Conservation (phyloP, 1,284 basidiomycete species). For the Pascua guehoae region DNA sequence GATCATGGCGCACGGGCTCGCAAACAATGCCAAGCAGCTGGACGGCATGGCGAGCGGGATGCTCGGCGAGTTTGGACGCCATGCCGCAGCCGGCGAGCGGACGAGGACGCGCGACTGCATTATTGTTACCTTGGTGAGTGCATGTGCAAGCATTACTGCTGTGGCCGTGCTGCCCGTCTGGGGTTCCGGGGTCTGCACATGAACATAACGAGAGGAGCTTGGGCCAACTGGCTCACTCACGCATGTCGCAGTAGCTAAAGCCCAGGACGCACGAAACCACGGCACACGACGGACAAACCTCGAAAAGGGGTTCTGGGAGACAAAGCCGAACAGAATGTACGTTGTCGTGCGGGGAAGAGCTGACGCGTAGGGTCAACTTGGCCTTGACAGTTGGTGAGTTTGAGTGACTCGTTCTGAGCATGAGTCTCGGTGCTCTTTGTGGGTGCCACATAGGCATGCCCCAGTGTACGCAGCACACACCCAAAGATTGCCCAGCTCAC, state of each 20-base stretch:
- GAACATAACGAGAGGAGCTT: background rate
- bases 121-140: constrained; percentile 43
- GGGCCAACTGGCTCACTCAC: background rate
- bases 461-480: no score
- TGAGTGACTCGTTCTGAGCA: no score
- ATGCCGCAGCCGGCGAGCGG: constrained; percentile 8
- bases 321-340: no score
- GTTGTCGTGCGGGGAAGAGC: no score
- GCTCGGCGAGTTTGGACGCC: constrained; percentile 23
- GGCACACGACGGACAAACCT: constrained; percentile 58
- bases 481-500: no score
- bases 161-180: background rate
- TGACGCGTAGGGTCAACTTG: no score
- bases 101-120: constrained; percentile 35
- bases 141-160: no score
- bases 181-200: no score
- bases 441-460: no score
- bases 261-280: constrained; percentile 74
- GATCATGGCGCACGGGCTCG: constrained; percentile 40
- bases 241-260: constrained; percentile 20
- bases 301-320: constrained; percentile 2
- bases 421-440: no score
- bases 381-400: no score
- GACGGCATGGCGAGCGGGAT: constrained; percentile 34
- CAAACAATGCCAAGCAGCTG: constrained; percentile 34